Evolutionary conservation across 176 grass and related monocot species (phyloP).

Genomic region (Triticum monococcum): DNA sequence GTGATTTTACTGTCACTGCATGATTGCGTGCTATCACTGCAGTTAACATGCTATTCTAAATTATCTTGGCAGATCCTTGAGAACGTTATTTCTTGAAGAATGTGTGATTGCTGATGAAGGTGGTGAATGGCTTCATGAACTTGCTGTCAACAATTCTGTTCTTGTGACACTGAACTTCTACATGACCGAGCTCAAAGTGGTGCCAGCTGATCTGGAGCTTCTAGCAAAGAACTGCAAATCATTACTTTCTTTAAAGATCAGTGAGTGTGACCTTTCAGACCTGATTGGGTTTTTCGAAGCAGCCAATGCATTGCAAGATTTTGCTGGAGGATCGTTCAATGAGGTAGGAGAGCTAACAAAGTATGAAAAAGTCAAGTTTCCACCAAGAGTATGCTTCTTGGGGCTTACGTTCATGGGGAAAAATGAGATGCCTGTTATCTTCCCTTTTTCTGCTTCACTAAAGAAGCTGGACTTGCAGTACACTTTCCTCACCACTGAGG

Average conservation of each 20-base stretch:
- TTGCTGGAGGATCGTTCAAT: conserved; percentile 75
- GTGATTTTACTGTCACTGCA: conserved; percentile 1
- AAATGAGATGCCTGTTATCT: conserved; percentile 64
- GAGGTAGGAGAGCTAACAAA: conserved; percentile 53
- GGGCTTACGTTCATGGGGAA: conserved; percentile 73
- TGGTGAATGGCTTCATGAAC: conserved; percentile 75
- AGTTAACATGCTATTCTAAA: conserved; percentile 37
- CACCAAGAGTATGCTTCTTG: conserved; percentile 60
- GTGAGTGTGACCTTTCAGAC: conserved; percentile 73
- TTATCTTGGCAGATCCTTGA: conserved; percentile 55
- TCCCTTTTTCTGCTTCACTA: conserved; percentile 57
- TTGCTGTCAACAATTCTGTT: conserved; percentile 67
- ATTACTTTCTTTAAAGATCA: conserved; percentile 79
- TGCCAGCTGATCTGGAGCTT: conserved; percentile 64
- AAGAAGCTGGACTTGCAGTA: conserved; percentile 95
- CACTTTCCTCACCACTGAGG: conserved; percentile 82
- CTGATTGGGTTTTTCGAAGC: conserved; percentile 62
- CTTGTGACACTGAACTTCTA: conserved; percentile 84
- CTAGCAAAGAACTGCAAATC: conserved; percentile 81
- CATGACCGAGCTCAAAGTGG: conserved; percentile 79
- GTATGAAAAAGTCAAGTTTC: conserved; percentile 62
- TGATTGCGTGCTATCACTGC: conserved; percentile 18
- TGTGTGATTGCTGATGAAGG: conserved; percentile 41
- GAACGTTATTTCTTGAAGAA: conserved; percentile 83
- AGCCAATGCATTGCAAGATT: conserved; percentile 73